Conservation (phyloP, 139 green algal species). For the Chlorella sp. region DNA sequence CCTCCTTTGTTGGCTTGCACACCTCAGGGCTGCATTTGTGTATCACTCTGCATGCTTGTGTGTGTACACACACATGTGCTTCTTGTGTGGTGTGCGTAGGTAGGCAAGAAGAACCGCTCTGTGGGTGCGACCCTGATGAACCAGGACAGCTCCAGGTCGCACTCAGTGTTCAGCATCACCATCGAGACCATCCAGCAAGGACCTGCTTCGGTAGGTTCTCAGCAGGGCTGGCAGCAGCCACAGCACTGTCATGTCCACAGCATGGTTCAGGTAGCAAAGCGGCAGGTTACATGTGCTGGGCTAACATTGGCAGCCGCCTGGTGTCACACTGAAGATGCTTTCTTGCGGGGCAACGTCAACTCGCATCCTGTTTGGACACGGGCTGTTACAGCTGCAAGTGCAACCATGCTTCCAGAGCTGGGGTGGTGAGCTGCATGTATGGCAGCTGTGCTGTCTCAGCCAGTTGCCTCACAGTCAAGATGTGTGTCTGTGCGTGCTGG, state of each 20-base stretch:
- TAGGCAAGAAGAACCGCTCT: conserved; percentile 68
- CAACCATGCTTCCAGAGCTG: no score
- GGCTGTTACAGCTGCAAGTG: no score
- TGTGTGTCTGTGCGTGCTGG: not conserved
- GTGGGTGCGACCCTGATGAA: conserved; percentile 88
- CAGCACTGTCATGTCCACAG: not conserved
- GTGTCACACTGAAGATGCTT: not conserved
- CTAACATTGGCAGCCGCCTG: conserved; percentile 18
- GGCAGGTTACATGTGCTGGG: not conserved
- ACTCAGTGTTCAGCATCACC: conserved; percentile 91
- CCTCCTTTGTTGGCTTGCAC: not conserved
- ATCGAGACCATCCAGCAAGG: conserved; percentile 45
- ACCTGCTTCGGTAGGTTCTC: not conserved
- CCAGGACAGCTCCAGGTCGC: conserved; percentile 71
- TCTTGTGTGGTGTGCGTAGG: conserved; percentile 30
- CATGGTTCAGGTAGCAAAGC: conserved; percentile 12
- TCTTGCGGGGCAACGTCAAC: not conserved
- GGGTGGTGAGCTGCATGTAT: no score
- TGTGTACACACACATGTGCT: not conserved
- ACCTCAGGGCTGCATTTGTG: not conserved
- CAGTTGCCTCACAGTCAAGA: not conserved
- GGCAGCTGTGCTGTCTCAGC: conserved; percentile 2
- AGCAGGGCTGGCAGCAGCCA: not conserved
- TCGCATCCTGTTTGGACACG: not conserved
- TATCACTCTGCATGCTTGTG: not conserved